Percentiles rank a stretch among this genome's conserved stretches.
These are phyloP conservation scores for Colletotrichum sp. DNA, from an alignment of 2,329 filamentous ascomycete genomes.

Conservation along the genomic window DNA sequence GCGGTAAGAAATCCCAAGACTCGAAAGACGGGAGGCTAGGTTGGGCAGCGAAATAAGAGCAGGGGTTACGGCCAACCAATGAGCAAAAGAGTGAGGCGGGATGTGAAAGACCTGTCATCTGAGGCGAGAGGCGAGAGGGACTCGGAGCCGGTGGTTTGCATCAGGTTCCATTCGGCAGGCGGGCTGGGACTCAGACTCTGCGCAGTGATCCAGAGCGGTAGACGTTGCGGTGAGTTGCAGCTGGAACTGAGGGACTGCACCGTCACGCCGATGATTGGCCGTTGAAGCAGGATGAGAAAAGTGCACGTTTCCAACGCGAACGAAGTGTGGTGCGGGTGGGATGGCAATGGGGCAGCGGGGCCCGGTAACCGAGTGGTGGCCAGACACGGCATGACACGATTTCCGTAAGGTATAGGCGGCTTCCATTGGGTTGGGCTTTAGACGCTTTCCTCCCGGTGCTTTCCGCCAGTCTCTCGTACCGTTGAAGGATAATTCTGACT, in stretches of 20 bases:
- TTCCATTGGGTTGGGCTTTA: background rate
- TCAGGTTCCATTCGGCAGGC: background rate
- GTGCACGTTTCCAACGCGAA: background rate
- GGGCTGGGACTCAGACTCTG: background rate
- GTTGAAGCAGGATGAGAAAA: background rate
- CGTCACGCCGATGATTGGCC: background rate
- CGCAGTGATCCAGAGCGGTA: background rate
- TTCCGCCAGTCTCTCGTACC: background rate
- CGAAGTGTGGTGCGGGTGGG: background rate
- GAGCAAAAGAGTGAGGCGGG: background rate
- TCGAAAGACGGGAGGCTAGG: background rate
- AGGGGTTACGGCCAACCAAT: background rate
- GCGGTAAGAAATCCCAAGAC: background rate
- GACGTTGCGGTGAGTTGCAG: conserved; percentile 7
- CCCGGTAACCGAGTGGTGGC: background rate
- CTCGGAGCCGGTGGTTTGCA: background rate
- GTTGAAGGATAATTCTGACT: background rate
- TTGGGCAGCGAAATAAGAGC: background rate
- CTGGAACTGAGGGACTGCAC: background rate
- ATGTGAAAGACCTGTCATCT: background rate
- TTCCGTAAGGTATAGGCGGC: background rate
- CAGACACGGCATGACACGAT: conserved; percentile 7
- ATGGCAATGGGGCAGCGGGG: background rate
- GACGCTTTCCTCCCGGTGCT: background rate
- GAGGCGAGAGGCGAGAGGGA: background rate